phyloP scores from a whole-genome alignment of 2,329 filamentous ascomycete species.

The Sporothrix inflata region DNA sequence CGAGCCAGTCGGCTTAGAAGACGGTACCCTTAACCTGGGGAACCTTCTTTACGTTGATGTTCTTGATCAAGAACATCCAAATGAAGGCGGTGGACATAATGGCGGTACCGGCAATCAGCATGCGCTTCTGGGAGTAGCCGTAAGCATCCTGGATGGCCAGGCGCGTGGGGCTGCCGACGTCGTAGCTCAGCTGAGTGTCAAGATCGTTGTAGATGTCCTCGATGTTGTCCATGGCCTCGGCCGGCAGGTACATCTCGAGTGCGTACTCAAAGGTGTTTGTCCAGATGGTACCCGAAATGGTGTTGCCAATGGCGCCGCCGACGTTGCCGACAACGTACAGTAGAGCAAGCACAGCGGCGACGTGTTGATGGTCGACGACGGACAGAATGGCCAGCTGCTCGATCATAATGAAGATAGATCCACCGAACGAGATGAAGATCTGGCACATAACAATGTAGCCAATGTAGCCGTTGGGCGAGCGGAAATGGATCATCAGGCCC shows the following conservation, averaged over 20 bases:
- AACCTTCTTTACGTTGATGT: slow-evolving; percentile 32
- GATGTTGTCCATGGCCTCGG: slow-evolving; percentile 42
- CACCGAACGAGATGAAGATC: slow-evolving; percentile 49
- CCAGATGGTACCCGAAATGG: slow-evolving; percentile 49
- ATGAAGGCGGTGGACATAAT: slow-evolving; percentile 42
- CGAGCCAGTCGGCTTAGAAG: slow-evolving; percentile 14
- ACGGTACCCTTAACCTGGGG: slow-evolving; percentile 30
- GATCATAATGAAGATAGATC: slow-evolving; percentile 57
- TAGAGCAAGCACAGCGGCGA: slow-evolving; percentile 54
- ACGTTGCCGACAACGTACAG: slow-evolving; percentile 50
- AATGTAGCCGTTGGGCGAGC: slow-evolving; percentile 40
- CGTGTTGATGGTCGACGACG: slow-evolving; percentile 56
- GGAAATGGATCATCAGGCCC: slow-evolving; percentile 50
- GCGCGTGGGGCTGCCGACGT: slow-evolving; percentile 47
- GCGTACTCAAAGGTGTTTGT: slow-evolving; percentile 50
- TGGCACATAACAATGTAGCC: slow-evolving; percentile 45
- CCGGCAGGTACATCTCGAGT: slow-evolving; percentile 56
- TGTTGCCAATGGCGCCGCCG: slow-evolving; percentile 51
- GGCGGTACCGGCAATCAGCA: slow-evolving; percentile 43
- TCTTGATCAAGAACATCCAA: slow-evolving; percentile 31
- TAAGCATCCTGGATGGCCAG: slow-evolving; percentile 52
- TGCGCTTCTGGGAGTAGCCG: slow-evolving; percentile 49
- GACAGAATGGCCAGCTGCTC: slow-evolving; percentile 63
- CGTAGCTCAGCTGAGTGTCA: slow-evolving; percentile 54
- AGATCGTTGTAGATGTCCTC: slow-evolving; percentile 57